These are phyloP conservation scores for Ceratocystis diversiconidia DNA, from an alignment of 2,329 filamentous ascomycete genomes.

Conservation along the genomic window DNA sequence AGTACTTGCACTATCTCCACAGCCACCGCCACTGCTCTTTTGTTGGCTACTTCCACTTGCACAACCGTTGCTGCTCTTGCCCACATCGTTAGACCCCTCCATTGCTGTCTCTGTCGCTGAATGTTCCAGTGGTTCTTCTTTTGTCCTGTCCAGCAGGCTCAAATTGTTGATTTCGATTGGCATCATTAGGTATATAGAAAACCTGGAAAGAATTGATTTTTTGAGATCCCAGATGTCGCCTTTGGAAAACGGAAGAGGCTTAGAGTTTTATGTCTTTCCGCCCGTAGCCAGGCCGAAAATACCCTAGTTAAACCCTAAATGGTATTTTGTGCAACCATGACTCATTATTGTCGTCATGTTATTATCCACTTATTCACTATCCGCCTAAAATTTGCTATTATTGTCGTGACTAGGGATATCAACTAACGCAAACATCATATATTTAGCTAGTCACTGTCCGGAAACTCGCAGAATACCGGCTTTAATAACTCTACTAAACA, in stretches of 20 bases:
- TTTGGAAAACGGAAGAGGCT: too few species aligned
- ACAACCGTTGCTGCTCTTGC: background rate
- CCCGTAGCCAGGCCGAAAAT: background rate
- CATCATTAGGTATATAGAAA: background rate
- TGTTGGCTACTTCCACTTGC: background rate
- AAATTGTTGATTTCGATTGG: background rate
- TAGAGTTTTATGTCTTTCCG: background rate
- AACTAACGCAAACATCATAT: background rate
- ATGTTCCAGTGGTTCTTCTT: background rate
- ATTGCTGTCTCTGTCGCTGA: background rate
- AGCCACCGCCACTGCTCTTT: background rate
- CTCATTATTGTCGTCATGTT: background rate
- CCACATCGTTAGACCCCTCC: background rate
- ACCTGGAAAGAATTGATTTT: background rate
- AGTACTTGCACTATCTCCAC: background rate
- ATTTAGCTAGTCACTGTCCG: background rate
- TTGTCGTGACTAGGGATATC: background rate
- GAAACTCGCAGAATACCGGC: background rate
- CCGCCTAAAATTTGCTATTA: too few species aligned
- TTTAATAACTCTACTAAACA: constrained; percentile 8
- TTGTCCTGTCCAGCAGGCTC: constrained; percentile 4
- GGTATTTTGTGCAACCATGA: background rate
- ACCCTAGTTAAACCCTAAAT: background rate
- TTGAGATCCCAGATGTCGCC: background rate
- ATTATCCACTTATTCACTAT: too few species aligned